phyloP scores from a whole-genome alignment of 257 asterid species.

The Nicotiana tomentosiformis region DNA sequence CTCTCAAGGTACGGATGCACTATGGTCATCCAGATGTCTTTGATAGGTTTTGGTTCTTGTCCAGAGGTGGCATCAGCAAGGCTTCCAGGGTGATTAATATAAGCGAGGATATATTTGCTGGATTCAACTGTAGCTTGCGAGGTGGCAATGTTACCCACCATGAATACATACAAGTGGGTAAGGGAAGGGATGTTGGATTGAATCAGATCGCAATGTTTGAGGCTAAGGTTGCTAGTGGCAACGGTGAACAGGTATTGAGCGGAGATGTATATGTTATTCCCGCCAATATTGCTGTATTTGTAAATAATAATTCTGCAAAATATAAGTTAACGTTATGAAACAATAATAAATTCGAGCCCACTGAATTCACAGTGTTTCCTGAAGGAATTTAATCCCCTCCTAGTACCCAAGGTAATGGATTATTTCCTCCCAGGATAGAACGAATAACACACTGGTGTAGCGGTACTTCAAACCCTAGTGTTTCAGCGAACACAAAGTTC shows the following conservation, averaged over 20 bases:
- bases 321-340: no score
- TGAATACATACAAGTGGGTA: conserved; percentile 94
- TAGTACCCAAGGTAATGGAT: no score
- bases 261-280: conserved; percentile 41
- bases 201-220: conserved; percentile 96
- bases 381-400: no score
- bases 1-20: conserved; percentile 91
- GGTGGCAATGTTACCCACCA: conserved; percentile 97
- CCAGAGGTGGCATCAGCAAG: conserved; percentile 93
- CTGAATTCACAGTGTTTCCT: no score
- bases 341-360: no score
- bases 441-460: no score
- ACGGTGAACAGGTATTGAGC: conserved; percentile 93
- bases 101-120: conserved; percentile 95
- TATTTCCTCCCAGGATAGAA: no score
- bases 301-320: no score
- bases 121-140: conserved; percentile 84
- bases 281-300: no score
- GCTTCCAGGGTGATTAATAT: conserved; percentile 90
- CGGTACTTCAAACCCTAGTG: no score
- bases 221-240: conserved; percentile 97
- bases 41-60: conserved; percentile 91
- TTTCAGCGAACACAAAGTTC: no score
- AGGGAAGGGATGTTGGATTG: conserved; percentile 94
- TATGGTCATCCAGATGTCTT: conserved; percentile 98